Evolutionary conservation across 2,329 filamentous ascomycete genomes (phyloP), one percentile per base, ranked within the genome.

Genomic region (Mariannaea sp.): DNA sequence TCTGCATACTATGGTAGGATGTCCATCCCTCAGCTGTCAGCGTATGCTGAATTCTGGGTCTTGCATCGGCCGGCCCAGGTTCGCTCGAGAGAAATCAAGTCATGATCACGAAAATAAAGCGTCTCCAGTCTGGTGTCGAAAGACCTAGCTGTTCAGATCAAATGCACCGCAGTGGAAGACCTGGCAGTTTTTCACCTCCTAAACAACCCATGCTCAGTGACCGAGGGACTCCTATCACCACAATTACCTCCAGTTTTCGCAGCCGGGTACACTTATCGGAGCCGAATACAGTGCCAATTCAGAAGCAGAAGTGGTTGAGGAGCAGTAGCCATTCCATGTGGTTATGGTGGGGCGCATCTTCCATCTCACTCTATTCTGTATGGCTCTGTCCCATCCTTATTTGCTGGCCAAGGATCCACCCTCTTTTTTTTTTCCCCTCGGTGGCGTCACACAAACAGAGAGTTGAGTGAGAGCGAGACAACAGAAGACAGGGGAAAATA

Each of bases 261-360:
- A n/a, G n/a, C n/a, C n/a, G n/a, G n/a, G n/a, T n/a, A 26, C 45
- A 27, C 35, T 29, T 19, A 14, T 49, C 51, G 51, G 51, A 54
- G 45, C 51, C 51, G 51, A 54, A 54, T 45, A 49, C 51, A 53
- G 51, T 53, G 51, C 39, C 38, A 49, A 30, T 36, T 24, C 16
- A n/a, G n/a, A n/a, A n/a, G n/a, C n/a, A n/a, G n/a, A n/a, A n/a
- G n/a, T n/a, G n/a, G n/a, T n/a, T n/a, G n/a, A 19, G 32, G 19
- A 35, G 30, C 27, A 30, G 26, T 32, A 51, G 20, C 26, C 36
- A 17, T 13, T n/a, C 35, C 8, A 9, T 40, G 39, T 42, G 24
- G 43, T 40, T 33, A 39, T 33, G 46, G 50, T 41, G 49, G 16
- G 39, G 39, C 24, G 13, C 13, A 4, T 41, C 17, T 10, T 26